A percentile compares a stretch with the other conserved stretches of the same genome.
Conservation (phyloP, 164 flowering plant species). For the Nymphaea colorata region DNA sequence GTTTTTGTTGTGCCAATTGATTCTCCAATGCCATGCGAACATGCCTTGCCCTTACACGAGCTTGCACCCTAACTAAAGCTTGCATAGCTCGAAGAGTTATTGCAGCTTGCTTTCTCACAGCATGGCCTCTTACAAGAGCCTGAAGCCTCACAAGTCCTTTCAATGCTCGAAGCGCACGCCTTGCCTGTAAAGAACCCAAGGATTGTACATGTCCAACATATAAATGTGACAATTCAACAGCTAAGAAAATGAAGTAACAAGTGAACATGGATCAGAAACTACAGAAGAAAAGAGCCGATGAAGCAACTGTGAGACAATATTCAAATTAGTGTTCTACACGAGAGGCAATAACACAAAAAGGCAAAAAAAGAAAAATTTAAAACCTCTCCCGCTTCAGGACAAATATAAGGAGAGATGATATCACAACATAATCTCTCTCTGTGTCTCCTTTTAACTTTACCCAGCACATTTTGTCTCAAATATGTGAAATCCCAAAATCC, state of each 20-base stretch:
- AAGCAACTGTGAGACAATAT: too few relatives aligned
- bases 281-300: neutral
- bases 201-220: neutral
- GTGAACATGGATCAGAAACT: neutral
- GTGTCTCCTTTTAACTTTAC: too few relatives aligned
- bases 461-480: too few relatives aligned
- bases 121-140: constrained; percentile 97
- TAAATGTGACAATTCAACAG: neutral
- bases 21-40: constrained; percentile 89
- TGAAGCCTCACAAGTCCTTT: constrained; percentile 97
- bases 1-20: constrained; percentile 56
- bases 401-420: too few relatives aligned
- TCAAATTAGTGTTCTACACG: too few relatives aligned
- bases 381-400: too few relatives aligned
- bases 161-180: constrained; percentile 87
- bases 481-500: too few relatives aligned
- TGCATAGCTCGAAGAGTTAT: constrained; percentile 97
- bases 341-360: too few relatives aligned
- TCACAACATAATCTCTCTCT: too few relatives aligned
- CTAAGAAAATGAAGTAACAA: neutral
- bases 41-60: constrained; percentile 94
- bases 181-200: constrained; percentile 44
- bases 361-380: too few relatives aligned
- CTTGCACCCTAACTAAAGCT: constrained; percentile 98
- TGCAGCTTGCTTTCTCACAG: constrained; percentile 98